Base-by-base conservation (phyloP, 768 basidiomycete species). In the Sarcodon aspratus region DNA sequence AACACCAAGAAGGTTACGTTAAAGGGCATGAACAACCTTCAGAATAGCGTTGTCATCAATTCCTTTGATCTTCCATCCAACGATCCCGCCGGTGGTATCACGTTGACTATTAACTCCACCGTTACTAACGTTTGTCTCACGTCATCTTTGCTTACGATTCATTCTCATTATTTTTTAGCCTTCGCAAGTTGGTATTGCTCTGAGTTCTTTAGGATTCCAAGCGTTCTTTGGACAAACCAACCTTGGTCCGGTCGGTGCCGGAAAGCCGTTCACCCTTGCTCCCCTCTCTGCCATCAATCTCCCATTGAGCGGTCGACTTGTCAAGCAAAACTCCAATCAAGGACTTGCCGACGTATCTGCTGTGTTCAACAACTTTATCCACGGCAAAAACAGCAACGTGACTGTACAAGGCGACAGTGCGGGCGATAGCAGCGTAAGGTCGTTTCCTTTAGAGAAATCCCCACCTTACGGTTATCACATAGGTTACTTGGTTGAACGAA, bases 401-500 rank as follows among this genome's bases (percentile, higher is more conserved):
- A 58, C 66, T 13, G 80, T 86, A 8, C 69, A 73, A 27, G 83
- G 84, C 11, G 69, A 72, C 33, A 71, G 72, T 49, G 80, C 79
- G 4, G 78, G 78, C 11, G 69, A 80, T 1, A 65, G 66, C 46
- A 74, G 74, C 52, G 82, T 84, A 56, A 44, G 72, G 57, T 34
- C 7, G 38, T 13, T 36, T 15, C 32, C 21, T 12, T 37, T 51
- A 17, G 32, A 45, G 7, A 36, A 5, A 9, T 33, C 37, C n/a
- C 48, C 42, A 31, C 32, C 12, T 45, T 48, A 46, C 48, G 36
- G 38, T 21, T 18, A 51, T 56, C 18, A 52, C 17, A 35, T 32
- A 82, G 80, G 80, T 80, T 10, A 73, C 76, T 4, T 87, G 84
- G 85, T 65, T 87, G 18, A 83, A 85, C 55, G 73, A 79, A 45